Conservation (phyloP, 1,139 yeast genomes). For the Debaryomyces sp. region DNA sequence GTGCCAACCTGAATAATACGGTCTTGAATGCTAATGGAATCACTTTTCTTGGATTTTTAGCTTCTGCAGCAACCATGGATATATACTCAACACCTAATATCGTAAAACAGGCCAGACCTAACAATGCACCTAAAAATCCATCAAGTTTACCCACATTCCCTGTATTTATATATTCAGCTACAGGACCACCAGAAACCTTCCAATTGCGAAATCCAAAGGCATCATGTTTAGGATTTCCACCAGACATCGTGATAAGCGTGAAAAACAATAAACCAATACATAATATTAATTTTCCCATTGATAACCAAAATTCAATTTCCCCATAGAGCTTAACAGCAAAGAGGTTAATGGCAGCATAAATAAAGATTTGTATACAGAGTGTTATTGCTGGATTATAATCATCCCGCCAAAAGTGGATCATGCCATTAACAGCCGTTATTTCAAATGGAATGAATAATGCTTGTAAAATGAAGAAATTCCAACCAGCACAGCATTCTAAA, state of each 20-base stretch:
- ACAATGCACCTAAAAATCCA: slow-evolving; percentile 67
- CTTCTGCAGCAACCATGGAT: slow-evolving; percentile 83
- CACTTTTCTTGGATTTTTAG: slow-evolving; percentile 72
- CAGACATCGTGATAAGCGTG: slow-evolving; percentile 79
- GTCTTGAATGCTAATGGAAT: slow-evolving; percentile 79
- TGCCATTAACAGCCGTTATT: slow-evolving; percentile 76
- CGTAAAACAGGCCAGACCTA: slow-evolving; percentile 60
- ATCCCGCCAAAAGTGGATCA: slow-evolving; percentile 78
- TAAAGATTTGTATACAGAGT: slow-evolving; percentile 60
- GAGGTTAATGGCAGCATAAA: slow-evolving; percentile 65
- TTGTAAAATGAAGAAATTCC: slow-evolving; percentile 79
- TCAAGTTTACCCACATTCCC: slow-evolving; percentile 71
- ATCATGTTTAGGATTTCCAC: slow-evolving; percentile 74
- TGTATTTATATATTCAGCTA: slow-evolving; percentile 55
- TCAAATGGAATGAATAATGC: slow-evolving; percentile 81
- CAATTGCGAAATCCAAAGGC: slow-evolving; percentile 71
- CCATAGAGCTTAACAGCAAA: slow-evolving; percentile 77
- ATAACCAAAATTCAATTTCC: slow-evolving; percentile 79
- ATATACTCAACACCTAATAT: slow-evolving; percentile 86
- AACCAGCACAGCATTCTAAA: slow-evolving; percentile 76
- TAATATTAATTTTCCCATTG: slow-evolving; percentile 69
- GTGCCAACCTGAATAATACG: slow-evolving; percentile 69
- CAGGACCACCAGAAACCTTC: slow-evolving; percentile 49
- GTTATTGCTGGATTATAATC: slow-evolving; percentile 72
- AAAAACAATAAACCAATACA: slow-evolving; percentile 73